Conservation (phyloP, 1,284 basidiomycete genomes). For the Ceratobasidium sp. region DNA sequence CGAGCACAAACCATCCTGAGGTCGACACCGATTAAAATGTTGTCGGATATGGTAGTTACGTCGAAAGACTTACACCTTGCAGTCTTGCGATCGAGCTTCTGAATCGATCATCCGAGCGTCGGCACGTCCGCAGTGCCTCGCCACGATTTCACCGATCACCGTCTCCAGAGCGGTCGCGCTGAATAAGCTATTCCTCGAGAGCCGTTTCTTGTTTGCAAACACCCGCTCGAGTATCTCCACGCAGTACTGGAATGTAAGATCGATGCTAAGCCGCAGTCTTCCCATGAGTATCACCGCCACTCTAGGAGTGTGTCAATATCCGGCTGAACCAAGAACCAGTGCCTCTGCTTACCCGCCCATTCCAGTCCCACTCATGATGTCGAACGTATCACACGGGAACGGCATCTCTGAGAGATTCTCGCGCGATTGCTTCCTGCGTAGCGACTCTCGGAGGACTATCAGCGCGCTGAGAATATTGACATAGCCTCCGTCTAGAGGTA, state of each 20-base stretch:
- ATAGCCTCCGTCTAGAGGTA: too few relatives aligned
- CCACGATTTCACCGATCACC: too few relatives aligned
- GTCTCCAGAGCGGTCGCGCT: too few relatives aligned
- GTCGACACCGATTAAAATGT: too few relatives aligned
- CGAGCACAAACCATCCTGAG: not conserved
- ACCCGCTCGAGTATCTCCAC: constrained; percentile 46
- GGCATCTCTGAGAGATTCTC: not conserved
- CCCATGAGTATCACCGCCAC: constrained; percentile 57
- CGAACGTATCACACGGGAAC: constrained; percentile 55
- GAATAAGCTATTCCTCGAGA: too few relatives aligned
- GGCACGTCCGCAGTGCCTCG: too few relatives aligned
- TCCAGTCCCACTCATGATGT: constrained; percentile 56
- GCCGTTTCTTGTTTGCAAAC: not conserved
- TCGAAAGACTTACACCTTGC: not conserved
- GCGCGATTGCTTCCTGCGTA: too few relatives aligned
- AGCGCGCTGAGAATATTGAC: too few relatives aligned
- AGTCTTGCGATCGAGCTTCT: not conserved
- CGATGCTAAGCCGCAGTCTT: constrained; percentile 54
- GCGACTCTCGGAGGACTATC: too few relatives aligned
- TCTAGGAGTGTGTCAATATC: constrained; percentile 37
- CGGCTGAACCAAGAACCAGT: not conserved
- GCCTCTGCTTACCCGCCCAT: constrained; percentile 50
- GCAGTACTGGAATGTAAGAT: constrained; percentile 54
- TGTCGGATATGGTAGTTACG: too few relatives aligned
- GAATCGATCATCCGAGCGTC: too few relatives aligned